Percentiles rank a stretch among this genome's conserved stretches.
Conservation (phyloP, 2,329 filamentous ascomycete genomes). For the Macrophomina phaseolina region DNA sequence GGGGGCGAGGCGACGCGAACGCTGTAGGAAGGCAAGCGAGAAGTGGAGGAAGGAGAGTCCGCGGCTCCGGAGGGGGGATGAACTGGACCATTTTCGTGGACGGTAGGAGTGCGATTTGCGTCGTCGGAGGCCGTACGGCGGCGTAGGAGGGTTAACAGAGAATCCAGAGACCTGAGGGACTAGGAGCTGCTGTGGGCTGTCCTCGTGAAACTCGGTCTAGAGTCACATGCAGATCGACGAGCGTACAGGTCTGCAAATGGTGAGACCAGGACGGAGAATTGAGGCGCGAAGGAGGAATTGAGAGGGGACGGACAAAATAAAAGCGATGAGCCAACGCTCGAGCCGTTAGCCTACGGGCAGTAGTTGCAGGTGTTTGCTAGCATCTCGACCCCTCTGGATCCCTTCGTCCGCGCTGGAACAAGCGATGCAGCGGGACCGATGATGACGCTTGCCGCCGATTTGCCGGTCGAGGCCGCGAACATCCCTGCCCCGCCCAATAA, state of each 20-base stretch:
- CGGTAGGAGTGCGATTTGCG: neutral
- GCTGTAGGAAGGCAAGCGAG: constrained; percentile 68
- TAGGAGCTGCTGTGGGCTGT: constrained; percentile 8
- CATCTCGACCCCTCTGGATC: constrained; percentile 26
- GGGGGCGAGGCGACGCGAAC: constrained; percentile 63
- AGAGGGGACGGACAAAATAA: constrained; percentile 13
- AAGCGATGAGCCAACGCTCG: constrained; percentile 2
- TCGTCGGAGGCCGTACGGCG: neutral
- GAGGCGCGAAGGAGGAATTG: neutral
- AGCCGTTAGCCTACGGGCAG: constrained; percentile 11
- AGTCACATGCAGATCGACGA: constrained; percentile 21
- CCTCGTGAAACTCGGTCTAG: constrained; percentile 14
- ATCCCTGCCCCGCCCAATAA: constrained; percentile 4
- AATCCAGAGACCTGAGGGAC: neutral
- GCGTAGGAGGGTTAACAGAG: neutral
- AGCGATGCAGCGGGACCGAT: constrained; percentile 16
- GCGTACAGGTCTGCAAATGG: neutral
- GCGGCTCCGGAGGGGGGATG: constrained; percentile 61
- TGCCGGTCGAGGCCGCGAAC: neutral
- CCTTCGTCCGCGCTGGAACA: constrained; percentile 24
- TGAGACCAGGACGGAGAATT: neutral
- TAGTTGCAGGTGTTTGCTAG: constrained; percentile 18
- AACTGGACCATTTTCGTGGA: constrained; percentile 56
- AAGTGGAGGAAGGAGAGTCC: constrained; percentile 64
- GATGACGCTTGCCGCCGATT: constrained; percentile 23